Percentiles rank a stretch among this genome's conserved stretches.
phyloP scores from a whole-genome alignment of 2,329 filamentous ascomycete species.

The Bimuria novae-zelandiae region DNA sequence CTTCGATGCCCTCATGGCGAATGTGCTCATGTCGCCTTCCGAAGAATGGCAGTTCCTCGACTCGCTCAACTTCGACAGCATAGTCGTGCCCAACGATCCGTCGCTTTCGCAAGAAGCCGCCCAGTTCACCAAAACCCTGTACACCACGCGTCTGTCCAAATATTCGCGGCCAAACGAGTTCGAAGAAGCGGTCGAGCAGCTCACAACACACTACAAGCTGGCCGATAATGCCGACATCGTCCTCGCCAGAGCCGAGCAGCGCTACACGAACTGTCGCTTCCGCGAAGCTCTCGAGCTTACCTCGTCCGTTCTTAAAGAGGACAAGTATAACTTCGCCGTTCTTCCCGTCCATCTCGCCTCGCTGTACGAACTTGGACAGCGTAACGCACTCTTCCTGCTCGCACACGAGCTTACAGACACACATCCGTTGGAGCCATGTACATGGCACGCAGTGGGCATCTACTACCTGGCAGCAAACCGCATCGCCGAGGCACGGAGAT shows the following conservation, averaged over 20 bases:
- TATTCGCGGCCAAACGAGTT: constrained; percentile 87
- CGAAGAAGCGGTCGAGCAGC: constrained; percentile 81
- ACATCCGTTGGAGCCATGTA: constrained; percentile 86
- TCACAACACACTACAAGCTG: constrained; percentile 92
- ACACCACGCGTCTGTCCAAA: constrained; percentile 93
- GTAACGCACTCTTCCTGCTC: constrained; percentile 87
- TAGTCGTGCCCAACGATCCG: constrained; percentile 67
- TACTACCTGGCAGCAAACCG: constrained; percentile 92
- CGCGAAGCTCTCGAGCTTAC: constrained; percentile 84
- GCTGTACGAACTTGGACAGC: constrained; percentile 83
- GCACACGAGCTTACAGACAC: constrained; percentile 91
- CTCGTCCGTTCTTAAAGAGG: constrained; percentile 76
- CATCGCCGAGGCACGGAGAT: constrained; percentile 89
- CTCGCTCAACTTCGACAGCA: constrained; percentile 85
- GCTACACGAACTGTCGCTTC: constrained; percentile 95
- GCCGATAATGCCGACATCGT: constrained; percentile 86
- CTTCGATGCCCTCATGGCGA: constrained; percentile 97
- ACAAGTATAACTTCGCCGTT: constrained; percentile 86
- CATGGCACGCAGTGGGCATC: constrained; percentile 91
- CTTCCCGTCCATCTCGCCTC: constrained; percentile 92
- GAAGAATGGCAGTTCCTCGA: constrained; percentile 91
- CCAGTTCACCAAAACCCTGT: constrained; percentile 93
- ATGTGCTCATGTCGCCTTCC: constrained; percentile 84
- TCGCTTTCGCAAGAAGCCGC: constrained; percentile 81
- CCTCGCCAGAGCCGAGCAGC: constrained; percentile 83